Base-by-base conservation (phyloP, 257 asterid species). In the Coffea canephora region DNA sequence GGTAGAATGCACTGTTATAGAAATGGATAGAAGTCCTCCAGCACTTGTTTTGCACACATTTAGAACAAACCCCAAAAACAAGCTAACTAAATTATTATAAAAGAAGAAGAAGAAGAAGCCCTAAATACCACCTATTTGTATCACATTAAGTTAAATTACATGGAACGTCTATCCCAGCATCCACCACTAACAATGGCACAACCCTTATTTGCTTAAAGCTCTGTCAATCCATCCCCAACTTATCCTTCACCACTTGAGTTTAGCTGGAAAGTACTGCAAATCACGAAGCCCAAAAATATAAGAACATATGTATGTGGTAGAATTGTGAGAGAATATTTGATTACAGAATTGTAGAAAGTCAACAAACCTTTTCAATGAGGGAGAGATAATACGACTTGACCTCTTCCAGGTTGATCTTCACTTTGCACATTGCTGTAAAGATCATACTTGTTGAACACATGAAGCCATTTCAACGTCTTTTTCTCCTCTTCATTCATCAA, bases 401-500 rank as follows among this genome's bases (percentile, higher is more conserved):
- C 52, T 66, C 80, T 48, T 77, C 80, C 67, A 65, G n/a, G 46
- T 77, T 34, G 8, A 77, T 34, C 64, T 57, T 77, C 64, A 31
- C 80, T 11, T 66, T 66, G 80, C 66, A 49, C 66, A 31, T 77
- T 77, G 66, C 80, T 77, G 21, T 77, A 77, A 10, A 66, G 66
- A 19, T 77, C 74, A 34, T 77, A 77, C 27, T 66, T 66, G 74
- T 87, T 89, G 86, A 89, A 89, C 15, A 87, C 62, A 9, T 89
- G 78, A 5, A 89, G 86, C 92, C 92, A 89, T 62, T 89, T 81
- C 80, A 87, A 74, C 55, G 84, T 87, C 77, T 87, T 84, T 71
- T 50, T 83, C 71, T 89, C 92, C 81, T 85, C 89, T 21, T 89
- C 89, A 69, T 86, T 86, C 93, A 89, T 89, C 75, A 89, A 85